phyloP scores from a whole-genome alignment of 345 rosid genomes.

The Abelmoschus esculentus region DNA sequence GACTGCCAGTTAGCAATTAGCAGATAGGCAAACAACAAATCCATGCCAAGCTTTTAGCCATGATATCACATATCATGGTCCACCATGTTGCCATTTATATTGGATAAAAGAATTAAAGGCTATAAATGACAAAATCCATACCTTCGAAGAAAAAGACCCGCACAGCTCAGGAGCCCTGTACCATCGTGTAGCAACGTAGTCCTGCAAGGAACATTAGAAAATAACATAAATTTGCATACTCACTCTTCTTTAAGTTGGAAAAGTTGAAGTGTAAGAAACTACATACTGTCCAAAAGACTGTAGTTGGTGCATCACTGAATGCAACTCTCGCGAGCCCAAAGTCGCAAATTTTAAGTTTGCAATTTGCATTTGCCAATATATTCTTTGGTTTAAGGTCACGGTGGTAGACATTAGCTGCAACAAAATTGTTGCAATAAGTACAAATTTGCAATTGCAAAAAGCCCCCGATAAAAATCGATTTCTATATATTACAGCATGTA shows the following conservation, averaged over 20 bases:
- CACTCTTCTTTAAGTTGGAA: not conserved
- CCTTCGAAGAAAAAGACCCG: slow-evolving; percentile 98
- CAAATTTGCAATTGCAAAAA: slow-evolving; percentile 4
- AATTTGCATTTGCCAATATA: slow-evolving; percentile 93
- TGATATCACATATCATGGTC: slow-evolving; percentile 7
- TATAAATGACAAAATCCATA: slow-evolving; percentile 20
- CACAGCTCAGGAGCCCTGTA: slow-evolving; percentile 97
- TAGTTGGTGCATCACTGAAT: slow-evolving; percentile 79
- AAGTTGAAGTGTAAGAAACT: not conserved
- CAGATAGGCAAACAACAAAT: not conserved
- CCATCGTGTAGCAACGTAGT: slow-evolving; percentile 99
- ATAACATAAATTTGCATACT: slow-evolving; percentile 8
- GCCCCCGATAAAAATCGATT: not conserved
- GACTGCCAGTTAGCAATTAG: not conserved
- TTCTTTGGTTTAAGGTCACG: slow-evolving; percentile 98
- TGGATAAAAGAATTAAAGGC: not conserved
- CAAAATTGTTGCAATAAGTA: slow-evolving; percentile 16
- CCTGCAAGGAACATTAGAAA: slow-evolving; percentile 37
- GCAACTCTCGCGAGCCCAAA: slow-evolving; percentile 95
- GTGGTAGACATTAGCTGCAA: slow-evolving; percentile 89
- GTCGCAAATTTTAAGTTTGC: slow-evolving; percentile 93
- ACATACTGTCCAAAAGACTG: slow-evolving; percentile 89
- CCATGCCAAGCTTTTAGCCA: slow-evolving; percentile 5
- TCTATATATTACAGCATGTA: not conserved
- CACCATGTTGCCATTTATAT: slow-evolving; percentile 8